Evolutionary conservation across 495 filamentous ascomycete genomes (phyloP), one percentile per base, ranked within the genome.

Genomic region (Xylaria intraflava): DNA sequence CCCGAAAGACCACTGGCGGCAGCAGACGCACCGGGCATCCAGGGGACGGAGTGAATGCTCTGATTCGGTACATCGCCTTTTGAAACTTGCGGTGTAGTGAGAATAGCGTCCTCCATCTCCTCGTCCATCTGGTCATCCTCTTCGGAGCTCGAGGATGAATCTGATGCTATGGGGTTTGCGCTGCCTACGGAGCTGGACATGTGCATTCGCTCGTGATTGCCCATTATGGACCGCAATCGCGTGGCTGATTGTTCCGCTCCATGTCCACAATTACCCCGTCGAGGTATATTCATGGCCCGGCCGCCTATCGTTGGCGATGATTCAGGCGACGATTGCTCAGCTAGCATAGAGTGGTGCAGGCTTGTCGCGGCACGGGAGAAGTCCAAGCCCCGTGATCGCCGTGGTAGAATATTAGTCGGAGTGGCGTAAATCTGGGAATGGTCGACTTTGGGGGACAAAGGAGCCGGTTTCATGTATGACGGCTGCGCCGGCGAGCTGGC

Each of bases 291-390:
- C 77, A 95, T 84, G 7, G 84, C 86, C 22, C 87, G 80, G 26
- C 87, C 86, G 17, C 72, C 72, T 38, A 94, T 84, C n/a, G 82
- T 90, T 0, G 94, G 94, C 0, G 90, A 95, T 3, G 90, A 94
- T 64, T 96, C 91, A 11, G 94, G 93, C n/a, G 88, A 93, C 0
- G 88, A 85, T 59, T 90, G 85, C 49, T 87, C 85, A 39, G 90
- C 90, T 7, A 96, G 77, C 2, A 87, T 97, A 20, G 93, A 96
- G 69, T 97, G 94, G 72, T 98, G 93, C 10, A 98, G 78, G 58
- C 90, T 95, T 4, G 93, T 97, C 52, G 90, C 92, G 40, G 89
- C 90, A 58, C 91, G 80, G n/a, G 90, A 88, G 69, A 93, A 95
- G 64, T 96, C 91, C 45, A 95, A 70, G 26, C 90, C 90, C 22